These are phyloP conservation scores for Didymella glomerata DNA, from an alignment of 2,329 filamentous ascomycete genomes.

Conservation along the genomic window DNA sequence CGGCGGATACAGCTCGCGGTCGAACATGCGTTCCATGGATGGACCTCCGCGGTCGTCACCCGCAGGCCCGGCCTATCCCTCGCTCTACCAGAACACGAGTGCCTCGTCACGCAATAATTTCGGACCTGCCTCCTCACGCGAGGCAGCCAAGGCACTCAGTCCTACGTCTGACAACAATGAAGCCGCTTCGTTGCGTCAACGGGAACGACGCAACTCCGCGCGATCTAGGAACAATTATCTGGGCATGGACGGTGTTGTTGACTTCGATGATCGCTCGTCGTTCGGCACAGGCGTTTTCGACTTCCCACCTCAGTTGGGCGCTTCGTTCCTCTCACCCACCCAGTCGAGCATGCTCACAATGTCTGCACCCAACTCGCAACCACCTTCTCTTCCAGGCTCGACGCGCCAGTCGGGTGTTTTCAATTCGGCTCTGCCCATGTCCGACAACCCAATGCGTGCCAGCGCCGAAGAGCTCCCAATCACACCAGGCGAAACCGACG, in stretches of 20 bases:
- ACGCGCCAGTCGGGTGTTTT: conserved; percentile 78
- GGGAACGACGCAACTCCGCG: conserved; percentile 35
- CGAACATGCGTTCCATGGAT: conserved; percentile 38
- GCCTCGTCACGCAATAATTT: conserved; percentile 29
- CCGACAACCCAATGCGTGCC: conserved; percentile 60
- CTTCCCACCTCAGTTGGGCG: conserved; percentile 39
- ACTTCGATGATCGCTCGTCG: conserved; percentile 32
- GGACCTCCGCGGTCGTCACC: conserved; percentile 42
- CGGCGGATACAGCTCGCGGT: conserved; percentile 64
- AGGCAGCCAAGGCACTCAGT: conserved; percentile 37
- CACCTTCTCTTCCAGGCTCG: conserved; percentile 39
- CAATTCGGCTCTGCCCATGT: conserved; percentile 84
- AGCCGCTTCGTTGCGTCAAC: conserved; percentile 32
- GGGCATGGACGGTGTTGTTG: conserved; percentile 42
- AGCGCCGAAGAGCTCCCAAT: conserved; percentile 36
- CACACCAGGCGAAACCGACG: conserved; percentile 58
- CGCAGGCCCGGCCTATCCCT: conserved; percentile 35
- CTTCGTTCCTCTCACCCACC: conserved; percentile 39
- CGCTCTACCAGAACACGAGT: conserved; percentile 29
- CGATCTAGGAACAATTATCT: conserved; percentile 35
- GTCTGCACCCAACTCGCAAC: conserved; percentile 31
- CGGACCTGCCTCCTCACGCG: conserved; percentile 31
- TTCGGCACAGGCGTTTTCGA: conserved; percentile 31
- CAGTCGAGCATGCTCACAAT: conserved; percentile 30
- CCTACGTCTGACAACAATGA: conserved; percentile 44